Evolutionary conservation across 2,329 filamentous ascomycete genomes (phyloP), one percentile per base, ranked within the genome.

Genomic region (Venturia carpophila): DNA sequence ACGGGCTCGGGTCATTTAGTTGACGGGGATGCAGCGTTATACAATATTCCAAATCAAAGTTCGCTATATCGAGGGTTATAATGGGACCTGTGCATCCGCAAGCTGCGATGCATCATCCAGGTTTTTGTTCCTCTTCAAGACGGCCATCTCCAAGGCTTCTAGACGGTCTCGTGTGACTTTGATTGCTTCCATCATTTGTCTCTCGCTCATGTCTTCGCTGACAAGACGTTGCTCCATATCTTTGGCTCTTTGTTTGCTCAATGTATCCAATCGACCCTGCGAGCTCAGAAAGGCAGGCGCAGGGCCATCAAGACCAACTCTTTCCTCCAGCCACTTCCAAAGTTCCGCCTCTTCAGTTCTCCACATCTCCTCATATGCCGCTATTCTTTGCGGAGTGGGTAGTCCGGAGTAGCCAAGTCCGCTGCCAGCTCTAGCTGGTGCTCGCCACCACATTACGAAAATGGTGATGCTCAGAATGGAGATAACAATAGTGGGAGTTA

Each of bases 301-400:
- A 4, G 80, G 79, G 65, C 91, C 88, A 73, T 94, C 79, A 1
- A 91, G 89, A 1, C 65, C 66, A 37, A 91, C 87, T 21, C 92
- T 83, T 70, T 96, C 90, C 74, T 97, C 92, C 5, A 97, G 79
- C 92, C 92, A 97, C 66, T 90, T 87, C 92, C 92, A 97, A 11
- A 97, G 79, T 70, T 94, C 91, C 69, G 85, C 91, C 73, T 97
- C 92, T 74, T 97, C 91, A 49, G 85, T 81, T 43, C 86, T 83
- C 92, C 93, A 99, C 72, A 97, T 89, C 76, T 96, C 90, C 69
- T 97, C 92, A 73, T 97, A 97, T 0, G 90, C 91, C 1, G 88
- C 86, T 19, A 92, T 78, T 6, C 92, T 84, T 65, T 92, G 86
- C 68, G 1, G 73, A 70, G 7, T 71, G 74, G 70, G 65, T 72